Evolutionary conservation across 2,329 filamentous ascomycete genomes (phyloP).

Genomic region (Rutstroemia sp.): DNA sequence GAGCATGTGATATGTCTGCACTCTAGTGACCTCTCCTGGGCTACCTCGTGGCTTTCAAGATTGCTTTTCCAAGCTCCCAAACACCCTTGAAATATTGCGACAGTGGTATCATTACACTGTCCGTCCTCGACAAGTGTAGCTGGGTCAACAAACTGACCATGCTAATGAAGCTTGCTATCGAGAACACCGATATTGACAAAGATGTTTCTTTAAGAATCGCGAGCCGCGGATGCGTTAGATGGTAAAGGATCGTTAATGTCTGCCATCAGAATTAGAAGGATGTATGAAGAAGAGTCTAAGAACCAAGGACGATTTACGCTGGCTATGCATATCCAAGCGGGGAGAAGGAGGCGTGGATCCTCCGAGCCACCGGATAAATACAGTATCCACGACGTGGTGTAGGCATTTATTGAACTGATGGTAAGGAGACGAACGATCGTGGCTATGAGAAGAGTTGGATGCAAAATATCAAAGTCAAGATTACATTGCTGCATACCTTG

Average conservation of each 20-base stretch:
- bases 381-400: constrained; percentile 65
- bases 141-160: constrained; percentile 64
- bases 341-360: constrained; percentile 63
- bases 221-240: constrained; percentile 69
- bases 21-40: background rate
- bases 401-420: constrained; percentile 67
- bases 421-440: constrained; percentile 74
- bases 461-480: background rate
- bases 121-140: constrained; percentile 41
- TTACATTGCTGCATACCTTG: constrained; percentile 33
- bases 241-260: constrained; percentile 68
- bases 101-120: constrained; percentile 26
- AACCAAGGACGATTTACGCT: constrained; percentile 42
- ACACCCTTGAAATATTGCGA: constrained; percentile 19
- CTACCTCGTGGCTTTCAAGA: background rate
- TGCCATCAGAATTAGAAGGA: constrained; percentile 27
- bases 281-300: background rate
- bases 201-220: constrained; percentile 74
- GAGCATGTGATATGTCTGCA: too few relatives aligned
- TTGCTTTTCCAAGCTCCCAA: constrained; percentile 22
- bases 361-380: constrained; percentile 62
- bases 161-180: constrained; percentile 67
- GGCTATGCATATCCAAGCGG: constrained; percentile 72
- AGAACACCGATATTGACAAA: constrained; percentile 70
- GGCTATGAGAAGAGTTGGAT: constrained; percentile 35